Base-by-base conservation (phyloP, 306 rosid species). In the Hippophae rhamnoides region DNA sequence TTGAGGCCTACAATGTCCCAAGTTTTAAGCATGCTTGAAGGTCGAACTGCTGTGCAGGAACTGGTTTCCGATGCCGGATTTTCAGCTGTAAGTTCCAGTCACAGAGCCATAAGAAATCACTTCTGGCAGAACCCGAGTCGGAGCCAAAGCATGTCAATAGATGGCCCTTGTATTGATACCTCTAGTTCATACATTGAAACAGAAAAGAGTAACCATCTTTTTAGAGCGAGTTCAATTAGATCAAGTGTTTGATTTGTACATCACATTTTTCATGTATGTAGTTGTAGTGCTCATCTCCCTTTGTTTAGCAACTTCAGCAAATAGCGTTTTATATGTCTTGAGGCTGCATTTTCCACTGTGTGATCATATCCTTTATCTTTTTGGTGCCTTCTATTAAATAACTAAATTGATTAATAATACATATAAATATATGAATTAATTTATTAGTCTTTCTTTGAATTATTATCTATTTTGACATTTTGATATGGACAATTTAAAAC, bases 1-100 rank as follows among this genome's bases (percentile, higher is more conserved):
- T 94, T 92, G 3, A 74, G 96, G 63, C 98, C 96, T 26, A 77
- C 73, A 45, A 92, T 87, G 96, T 70, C 87, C 14, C 95, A 92
- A 76, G 98, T 69, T 38, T 87, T 87, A 47, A 92, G 96, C 81
- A 92, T 92, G 92, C 93, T 92, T 3, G 96, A 92, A 80, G 98
- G 98, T 53, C 72, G 78, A 79, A 92, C 96, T 14, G 77, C 64
- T 6, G 81, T 92, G 43, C 92, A 87, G 43, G 92, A 80, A 8
- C 54, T 81, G 6, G 92, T 85, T 45, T 87, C 96, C 52, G 93
- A 85, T 65, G 92, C 96, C 0, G 86, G 95, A 10, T 83, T 79
- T 62, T 83, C 95, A 9, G 78, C 89, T 11, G 45, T n/a, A n/a
- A 80, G 80, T 41, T 79, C 92, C 72, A 83, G 76, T 65, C 41